A percentile compares a stretch with the other conserved stretches of the same genome.
phyloP scores from a whole-genome alignment of 1,284 basidiomycete species.

The Chalciporus sp. region DNA sequence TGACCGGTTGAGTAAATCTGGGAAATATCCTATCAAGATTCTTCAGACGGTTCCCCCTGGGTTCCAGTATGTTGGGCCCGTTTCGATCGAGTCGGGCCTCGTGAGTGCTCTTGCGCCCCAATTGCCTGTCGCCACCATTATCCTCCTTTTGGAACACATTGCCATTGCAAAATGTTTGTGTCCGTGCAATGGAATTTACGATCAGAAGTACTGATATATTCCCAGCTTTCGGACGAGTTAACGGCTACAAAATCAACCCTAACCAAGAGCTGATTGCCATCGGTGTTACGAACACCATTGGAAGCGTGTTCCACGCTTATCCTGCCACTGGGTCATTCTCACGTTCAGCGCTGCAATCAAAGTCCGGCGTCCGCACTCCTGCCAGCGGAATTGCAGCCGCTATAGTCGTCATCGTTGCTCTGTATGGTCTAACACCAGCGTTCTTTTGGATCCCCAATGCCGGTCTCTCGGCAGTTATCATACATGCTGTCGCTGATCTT shows the following conservation, averaged over 20 bases:
- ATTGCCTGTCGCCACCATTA: conserved; percentile 92
- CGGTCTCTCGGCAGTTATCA: conserved; percentile 89
- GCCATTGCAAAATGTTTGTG: conserved; percentile 85
- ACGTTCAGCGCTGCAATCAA: conserved; percentile 93
- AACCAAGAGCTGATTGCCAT: conserved; percentile 98
- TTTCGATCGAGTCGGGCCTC: conserved; percentile 66
- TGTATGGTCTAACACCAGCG: conserved; percentile 90
- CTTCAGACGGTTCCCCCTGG: conserved; percentile 84
- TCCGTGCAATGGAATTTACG: background rate
- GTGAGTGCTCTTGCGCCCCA: conserved; percentile 74
- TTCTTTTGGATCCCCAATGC: conserved; percentile 88
- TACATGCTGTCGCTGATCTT: conserved; percentile 93
- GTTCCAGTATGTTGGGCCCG: conserved; percentile 76
- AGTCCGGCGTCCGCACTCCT: conserved; percentile 95
- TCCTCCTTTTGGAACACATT: conserved; percentile 95
- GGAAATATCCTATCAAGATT: conserved; percentile 86
- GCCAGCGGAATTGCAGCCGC: conserved; percentile 88
- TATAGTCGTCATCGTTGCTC: conserved; percentile 88
- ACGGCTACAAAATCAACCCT: conserved; percentile 97
- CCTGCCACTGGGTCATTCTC: conserved; percentile 99
- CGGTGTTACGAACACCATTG: conserved; percentile 91
- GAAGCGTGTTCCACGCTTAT: conserved; percentile 88
- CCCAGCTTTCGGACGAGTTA: conserved; percentile 90
- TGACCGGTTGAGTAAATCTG: conserved; percentile 54
- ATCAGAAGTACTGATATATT: conserved; percentile 12